These are phyloP conservation scores for Fusarium multiceps DNA, from an alignment of 2,329 filamentous ascomycete genomes.

Conservation along the genomic window DNA sequence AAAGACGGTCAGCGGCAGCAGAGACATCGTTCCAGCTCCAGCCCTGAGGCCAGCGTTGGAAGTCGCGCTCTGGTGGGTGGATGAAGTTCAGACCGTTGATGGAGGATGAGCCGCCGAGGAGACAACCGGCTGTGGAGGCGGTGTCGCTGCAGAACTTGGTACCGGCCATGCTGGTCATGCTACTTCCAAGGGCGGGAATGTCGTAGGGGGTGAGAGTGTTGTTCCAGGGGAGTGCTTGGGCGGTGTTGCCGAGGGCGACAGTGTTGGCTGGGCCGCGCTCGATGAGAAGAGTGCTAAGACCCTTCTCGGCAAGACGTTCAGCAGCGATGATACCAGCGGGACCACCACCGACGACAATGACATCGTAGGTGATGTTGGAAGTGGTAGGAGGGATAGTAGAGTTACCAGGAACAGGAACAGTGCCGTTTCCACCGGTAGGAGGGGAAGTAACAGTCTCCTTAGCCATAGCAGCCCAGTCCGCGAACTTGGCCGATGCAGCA, in stretches of 20 bases:
- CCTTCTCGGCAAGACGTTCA: conserved; percentile 42
- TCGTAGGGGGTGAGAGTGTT: conserved; percentile 41
- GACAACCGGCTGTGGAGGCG: conserved; percentile 42
- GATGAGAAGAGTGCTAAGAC: conserved; percentile 42
- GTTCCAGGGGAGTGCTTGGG: conserved; percentile 40
- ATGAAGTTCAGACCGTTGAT: conserved; percentile 47
- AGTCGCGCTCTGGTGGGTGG: conserved; percentile 42
- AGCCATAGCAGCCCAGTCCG: conserved; percentile 44
- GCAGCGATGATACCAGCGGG: conserved; percentile 44
- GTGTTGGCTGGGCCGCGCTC: conserved; percentile 46
- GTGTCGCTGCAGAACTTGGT: conserved; percentile 46
- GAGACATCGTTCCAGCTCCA: conserved; percentile 42
- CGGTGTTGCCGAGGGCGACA: conserved; percentile 36
- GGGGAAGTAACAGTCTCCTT: conserved; percentile 29
- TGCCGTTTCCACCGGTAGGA: conserved; percentile 12
- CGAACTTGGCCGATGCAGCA: conserved; percentile 50
- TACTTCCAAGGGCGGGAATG: conserved; percentile 42
- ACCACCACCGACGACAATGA: conserved; percentile 44
- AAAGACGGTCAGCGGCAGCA: conserved; percentile 39
- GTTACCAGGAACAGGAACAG: conserved; percentile 23
- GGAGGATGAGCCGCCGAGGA: conserved; percentile 43
- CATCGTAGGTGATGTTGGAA: conserved; percentile 43
- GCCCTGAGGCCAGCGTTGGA: conserved; percentile 42
- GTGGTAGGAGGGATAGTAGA: conserved; percentile 29
- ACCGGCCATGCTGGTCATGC: conserved; percentile 37